Base-by-base conservation (phyloP, 257 asterid genomes). In the Galeopsis tetrahit region DNA sequence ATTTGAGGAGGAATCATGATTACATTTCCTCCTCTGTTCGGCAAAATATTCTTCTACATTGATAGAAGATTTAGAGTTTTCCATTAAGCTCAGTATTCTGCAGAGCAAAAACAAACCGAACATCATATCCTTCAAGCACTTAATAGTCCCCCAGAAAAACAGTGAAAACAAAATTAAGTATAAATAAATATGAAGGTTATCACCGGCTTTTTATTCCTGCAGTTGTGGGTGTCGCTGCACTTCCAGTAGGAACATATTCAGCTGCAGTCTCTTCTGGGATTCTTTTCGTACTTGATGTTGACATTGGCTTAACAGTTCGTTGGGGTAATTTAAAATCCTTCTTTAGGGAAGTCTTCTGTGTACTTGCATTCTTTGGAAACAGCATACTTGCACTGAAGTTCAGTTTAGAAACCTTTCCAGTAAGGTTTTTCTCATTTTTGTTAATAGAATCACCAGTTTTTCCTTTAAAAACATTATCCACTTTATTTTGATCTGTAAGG, bases 181-280 rank as follows among this genome's bases (percentile, higher is more conserved):
- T 64, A 53, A 58, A 63, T 58, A 70, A 75, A 74, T 11, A 73
- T 33, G 38, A 60, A 81, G 75, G 73, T 72, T 63, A 68, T 78
- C 67, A 89, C 96, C 87, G 79, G 42, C 70, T 75, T 73, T 80
- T 64, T 76, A 79, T 75, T 78, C 84, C 85, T 75, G 78, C 78
- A 65, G 57, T 48, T 73, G 42, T 62, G 36, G 69, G 68, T 71
- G 78, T 46, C 63, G 66, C 59, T 63, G 73, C 44, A 69, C 61
- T 44, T 71, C 77, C 82, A 80, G 73, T 8, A 3, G 21, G 60
- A 71, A 64, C 57, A 72, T 73, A 71, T 70, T 40, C 68, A 64
- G 61, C 66, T 6, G 57, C 63, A 75, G 56, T 21, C 40, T 51
- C 66, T 63, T 72, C 75, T 7, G 72, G 63, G 60, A 53, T 43